Evolutionary conservation across 2,329 filamentous ascomycete genomes (phyloP), one percentile per base, ranked within the genome.

Genomic region (Hypocrella siamensis): DNA sequence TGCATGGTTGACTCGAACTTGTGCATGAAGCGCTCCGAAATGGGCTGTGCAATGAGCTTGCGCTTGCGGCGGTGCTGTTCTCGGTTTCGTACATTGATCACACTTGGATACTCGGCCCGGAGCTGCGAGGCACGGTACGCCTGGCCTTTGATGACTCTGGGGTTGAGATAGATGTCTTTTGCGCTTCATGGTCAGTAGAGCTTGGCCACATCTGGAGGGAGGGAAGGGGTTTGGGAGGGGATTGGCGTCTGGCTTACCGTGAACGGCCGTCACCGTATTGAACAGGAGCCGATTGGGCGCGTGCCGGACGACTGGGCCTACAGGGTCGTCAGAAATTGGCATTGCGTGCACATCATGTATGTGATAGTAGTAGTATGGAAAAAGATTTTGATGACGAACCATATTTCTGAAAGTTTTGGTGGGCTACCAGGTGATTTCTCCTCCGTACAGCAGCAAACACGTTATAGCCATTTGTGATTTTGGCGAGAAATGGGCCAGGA

Each of bases 281-380:
- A 32, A 32, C 9, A 32, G 5, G 4, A 32, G 31, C 14, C 25
- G 6, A 6, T 32, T 32, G 15, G 31, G 31, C 14, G 22, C 31
- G 12, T 32, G 31, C 18, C 31, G 22, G n/a, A 32, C 22, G n/a
- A 32, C 24, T 11, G 31, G 18, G 22, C 31, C 31, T 32, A n/a
- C n/a, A n/a, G n/a, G n/a, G n/a, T n/a, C n/a, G n/a, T n/a, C n/a
- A n/a, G n/a, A n/a, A n/a, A n/a, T n/a, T n/a, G n/a, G n/a, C n/a
- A n/a, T n/a, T n/a, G n/a, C n/a, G n/a, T n/a, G n/a, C n/a, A n/a
- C n/a, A n/a, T n/a, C n/a, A n/a, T n/a, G n/a, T n/a, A n/a, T n/a
- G n/a, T n/a, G n/a, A n/a, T n/a, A n/a, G n/a, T n/a, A n/a, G n/a
- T n/a, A n/a, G n/a, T n/a, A n/a, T n/a, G n/a, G n/a, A n/a, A n/a